These are phyloP conservation scores for Vitis hybrid DNA, from an alignment of 177 flowering plant genomes.

Conservation along the genomic window DNA sequence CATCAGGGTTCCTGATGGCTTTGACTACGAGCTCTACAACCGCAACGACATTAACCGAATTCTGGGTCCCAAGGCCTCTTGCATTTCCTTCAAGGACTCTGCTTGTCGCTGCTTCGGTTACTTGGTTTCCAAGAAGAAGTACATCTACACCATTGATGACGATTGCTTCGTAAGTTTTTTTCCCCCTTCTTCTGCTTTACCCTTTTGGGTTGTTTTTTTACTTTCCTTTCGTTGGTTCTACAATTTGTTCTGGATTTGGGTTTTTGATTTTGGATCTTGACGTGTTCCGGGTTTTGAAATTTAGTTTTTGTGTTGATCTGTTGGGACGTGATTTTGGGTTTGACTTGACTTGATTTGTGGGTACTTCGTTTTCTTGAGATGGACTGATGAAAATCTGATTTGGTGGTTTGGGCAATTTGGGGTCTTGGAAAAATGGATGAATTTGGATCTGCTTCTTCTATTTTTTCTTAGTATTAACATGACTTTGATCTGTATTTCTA, in stretches of 20 bases:
- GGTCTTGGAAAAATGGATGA: neutral
- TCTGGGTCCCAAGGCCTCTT: conserved; percentile 73
- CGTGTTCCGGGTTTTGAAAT: neutral
- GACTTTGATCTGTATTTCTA: conserved; percentile 5
- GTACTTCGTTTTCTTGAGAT: too few relatives aligned
- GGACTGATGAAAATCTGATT: too few relatives aligned
- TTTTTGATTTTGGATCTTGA: conserved; percentile 4
- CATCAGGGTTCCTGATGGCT: conserved; percentile 74
- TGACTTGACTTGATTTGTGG: neutral
- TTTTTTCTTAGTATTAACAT: neutral
- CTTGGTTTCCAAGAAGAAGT: conserved; percentile 88
- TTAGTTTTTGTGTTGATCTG: neutral
- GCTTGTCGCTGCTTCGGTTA: conserved; percentile 84
- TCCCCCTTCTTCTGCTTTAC: neutral
- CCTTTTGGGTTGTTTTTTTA: neutral
- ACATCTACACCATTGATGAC: conserved; percentile 79
- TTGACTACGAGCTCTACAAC: conserved; percentile 79
- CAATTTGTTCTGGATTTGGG: neutral
- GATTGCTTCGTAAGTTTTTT: conserved; percentile 73
- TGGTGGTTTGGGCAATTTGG: neutral
- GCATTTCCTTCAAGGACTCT: conserved; percentile 87
- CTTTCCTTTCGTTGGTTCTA: neutral
- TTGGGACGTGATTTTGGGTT: neutral
- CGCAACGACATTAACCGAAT: conserved; percentile 69
- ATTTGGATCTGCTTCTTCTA: neutral